Evolutionary conservation across 129 eudicot genomes (phyloP), one percentile per base, ranked within the genome.

Genomic region (Artemisia annua): DNA sequence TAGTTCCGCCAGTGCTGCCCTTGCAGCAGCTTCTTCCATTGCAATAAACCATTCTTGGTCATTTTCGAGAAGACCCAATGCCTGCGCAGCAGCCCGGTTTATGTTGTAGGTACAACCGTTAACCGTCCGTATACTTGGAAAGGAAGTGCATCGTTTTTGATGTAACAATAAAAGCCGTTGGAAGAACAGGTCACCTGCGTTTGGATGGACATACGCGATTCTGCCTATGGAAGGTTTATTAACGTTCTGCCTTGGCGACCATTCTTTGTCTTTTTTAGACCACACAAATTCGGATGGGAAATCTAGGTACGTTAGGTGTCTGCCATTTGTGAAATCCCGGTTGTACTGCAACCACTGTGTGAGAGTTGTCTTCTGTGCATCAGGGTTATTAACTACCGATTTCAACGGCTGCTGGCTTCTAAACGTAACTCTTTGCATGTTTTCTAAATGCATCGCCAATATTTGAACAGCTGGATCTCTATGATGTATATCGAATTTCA

Each of bases 301-400:
- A 4, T 67, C 43, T 4, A 48, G 4, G 39, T 48, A 67, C 0
- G 5, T 3, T 0, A 67, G 19, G 9, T 48, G 57, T 2, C 56
- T 2, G 1, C 71, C 71, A 0, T 0, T 2, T 0, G 0, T 1
- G 7, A 10, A 15, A 0, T 0, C 0, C 0, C 1, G 3, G 7
- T 67, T 67, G 6, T 20, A 18, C 3, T 1, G 12, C 7, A 67
- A 35, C 58, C 71, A 67, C 5, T 48, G 12, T 0, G 56, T 44
- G 0, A 67, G 12, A 0, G 43, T 44, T 1, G 57, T 67, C 3
- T 3, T 13, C 11, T 5, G 6, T 1, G 10, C 2, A 1, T 1
- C 0, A 0, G 57, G 18, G 13, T 67, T 67, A 1, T 6, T 12
- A 1, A 13, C 8, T 0, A 48, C 17, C 9, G 19, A 0, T 0